Percentiles rank a stretch among this genome's conserved stretches.
Conservation (phyloP, 169 alveolate species). For the Plasmodium cynomolgi region DNA sequence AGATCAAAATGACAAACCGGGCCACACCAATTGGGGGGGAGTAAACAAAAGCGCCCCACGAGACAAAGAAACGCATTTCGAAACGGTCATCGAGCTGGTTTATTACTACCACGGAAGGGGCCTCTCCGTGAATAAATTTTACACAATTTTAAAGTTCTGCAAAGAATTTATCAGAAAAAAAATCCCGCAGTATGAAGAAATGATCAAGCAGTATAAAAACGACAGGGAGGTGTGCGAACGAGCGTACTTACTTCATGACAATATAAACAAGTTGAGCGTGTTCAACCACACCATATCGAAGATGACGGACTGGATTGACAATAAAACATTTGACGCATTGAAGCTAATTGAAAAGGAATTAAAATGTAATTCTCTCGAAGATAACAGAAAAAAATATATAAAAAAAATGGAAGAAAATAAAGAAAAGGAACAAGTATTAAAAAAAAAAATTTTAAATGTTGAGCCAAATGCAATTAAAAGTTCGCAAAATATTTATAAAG, state of each 20-base stretch:
- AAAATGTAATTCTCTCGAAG: conserved; percentile 60
- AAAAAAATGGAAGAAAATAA: conserved; percentile 62
- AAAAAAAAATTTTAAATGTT: conserved; percentile 67
- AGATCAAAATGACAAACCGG: background rate
- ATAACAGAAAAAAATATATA: conserved; percentile 65
- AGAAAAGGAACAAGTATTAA: conserved; percentile 70
- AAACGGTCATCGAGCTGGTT: conserved; percentile 62
- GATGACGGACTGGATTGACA: conserved; percentile 73
- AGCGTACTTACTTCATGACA: conserved; percentile 36
- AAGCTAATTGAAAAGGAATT: conserved; percentile 71
- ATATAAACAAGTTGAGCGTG: conserved; percentile 41
- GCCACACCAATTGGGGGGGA: background rate
- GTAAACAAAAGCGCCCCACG: background rate
- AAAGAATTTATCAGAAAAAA: conserved; percentile 63
- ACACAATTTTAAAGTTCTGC: conserved; percentile 37
- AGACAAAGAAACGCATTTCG: conserved; percentile 29
- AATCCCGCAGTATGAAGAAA: conserved; percentile 58
- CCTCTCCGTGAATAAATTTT: conserved; percentile 65
- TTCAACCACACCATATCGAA: conserved; percentile 64
- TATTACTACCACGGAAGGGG: conserved; percentile 29
- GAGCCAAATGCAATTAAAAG: conserved; percentile 76
- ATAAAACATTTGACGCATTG: conserved; percentile 67
- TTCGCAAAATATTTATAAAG: conserved; percentile 77
- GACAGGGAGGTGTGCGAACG: conserved; percentile 53
- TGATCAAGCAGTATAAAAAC: conserved; percentile 49